These are phyloP conservation scores for Helicocarpus griseus DNA, from an alignment of 2,329 filamentous ascomycete species.

Conservation along the genomic window DNA sequence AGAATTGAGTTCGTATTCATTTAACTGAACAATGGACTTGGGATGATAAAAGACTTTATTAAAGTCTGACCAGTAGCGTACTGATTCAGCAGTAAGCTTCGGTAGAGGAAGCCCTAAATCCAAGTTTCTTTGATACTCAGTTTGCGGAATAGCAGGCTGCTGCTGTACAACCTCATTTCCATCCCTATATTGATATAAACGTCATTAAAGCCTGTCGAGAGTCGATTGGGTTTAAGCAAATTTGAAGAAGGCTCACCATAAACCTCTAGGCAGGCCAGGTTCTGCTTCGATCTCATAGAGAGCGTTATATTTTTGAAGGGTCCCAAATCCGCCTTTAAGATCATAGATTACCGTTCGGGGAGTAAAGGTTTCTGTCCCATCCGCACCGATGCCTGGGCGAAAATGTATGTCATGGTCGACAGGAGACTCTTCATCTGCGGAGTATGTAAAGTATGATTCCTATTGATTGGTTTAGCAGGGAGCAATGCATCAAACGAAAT, in stretches of 20 bases:
- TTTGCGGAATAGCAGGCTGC: constrained; percentile 57
- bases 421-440: constrained; percentile 52
- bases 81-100: constrained; percentile 55
- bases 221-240: not conserved
- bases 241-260: constrained; percentile 30
- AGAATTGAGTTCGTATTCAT: constrained; percentile 77
- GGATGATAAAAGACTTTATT: constrained; percentile 90
- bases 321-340: constrained; percentile 85
- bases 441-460: constrained; percentile 97
- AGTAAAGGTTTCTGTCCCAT: constrained; percentile 84
- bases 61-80: constrained; percentile 97
- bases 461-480: constrained; percentile 28
- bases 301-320: constrained; percentile 75
- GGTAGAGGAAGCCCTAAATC: constrained; percentile 59
- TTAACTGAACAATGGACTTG: constrained; percentile 72
- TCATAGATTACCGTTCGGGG: constrained; percentile 91
- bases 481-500: not conserved
- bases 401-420: constrained; percentile 85
- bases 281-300: constrained; percentile 58
- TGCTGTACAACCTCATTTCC: constrained; percentile 59
- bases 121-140: constrained; percentile 68
- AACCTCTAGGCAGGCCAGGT: constrained; percentile 25
- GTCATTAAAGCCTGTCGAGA: not conserved
- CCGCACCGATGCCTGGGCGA: constrained; percentile 67
- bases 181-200: constrained; percentile 42